These are phyloP conservation scores for Agaricales sp. DNA, from an alignment of 1,284 basidiomycete species.

Conservation along the genomic window DNA sequence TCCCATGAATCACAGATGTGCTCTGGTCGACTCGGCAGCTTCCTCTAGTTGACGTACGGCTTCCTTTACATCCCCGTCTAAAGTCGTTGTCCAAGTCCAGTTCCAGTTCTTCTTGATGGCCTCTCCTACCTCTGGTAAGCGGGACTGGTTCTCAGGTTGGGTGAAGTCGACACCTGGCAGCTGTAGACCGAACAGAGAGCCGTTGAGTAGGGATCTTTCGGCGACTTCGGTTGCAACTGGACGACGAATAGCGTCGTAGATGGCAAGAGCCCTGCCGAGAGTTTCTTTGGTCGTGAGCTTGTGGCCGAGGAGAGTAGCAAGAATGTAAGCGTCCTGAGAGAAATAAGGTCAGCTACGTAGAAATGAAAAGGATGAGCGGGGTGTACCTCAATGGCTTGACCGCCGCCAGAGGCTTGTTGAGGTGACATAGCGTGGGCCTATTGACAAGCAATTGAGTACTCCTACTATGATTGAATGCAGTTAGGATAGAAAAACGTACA, in stretches of 20 bases:
- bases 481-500: slow-evolving; percentile 13
- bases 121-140: slow-evolving; percentile 16
- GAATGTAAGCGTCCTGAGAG: slow-evolving; percentile 23
- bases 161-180: slow-evolving; percentile 13
- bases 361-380: neutral
- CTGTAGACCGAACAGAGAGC: slow-evolving; percentile 17
- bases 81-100: slow-evolving; percentile 10
- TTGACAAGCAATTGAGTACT: neutral
- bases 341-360: neutral
- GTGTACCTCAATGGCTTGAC: slow-evolving; percentile 27
- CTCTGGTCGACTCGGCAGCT: no score
- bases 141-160: slow-evolving; percentile 7
- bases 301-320: slow-evolving; percentile 23
- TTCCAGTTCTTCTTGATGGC: slow-evolving; percentile 22
- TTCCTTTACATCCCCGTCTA: neutral
- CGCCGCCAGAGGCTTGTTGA: slow-evolving; percentile 27
- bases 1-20: no score
- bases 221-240: slow-evolving; percentile 22
- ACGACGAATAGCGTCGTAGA: slow-evolving; percentile 27
- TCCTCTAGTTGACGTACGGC: neutral
- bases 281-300: slow-evolving; percentile 15
- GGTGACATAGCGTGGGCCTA: slow-evolving; percentile 34
- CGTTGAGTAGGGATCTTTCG: slow-evolving; percentile 17
- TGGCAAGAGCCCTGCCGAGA: slow-evolving; percentile 17
- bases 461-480: neutral